Evolutionary conservation across 495 filamentous ascomycete species (phyloP).

Genomic region (Podospora pseudoanserina): DNA sequence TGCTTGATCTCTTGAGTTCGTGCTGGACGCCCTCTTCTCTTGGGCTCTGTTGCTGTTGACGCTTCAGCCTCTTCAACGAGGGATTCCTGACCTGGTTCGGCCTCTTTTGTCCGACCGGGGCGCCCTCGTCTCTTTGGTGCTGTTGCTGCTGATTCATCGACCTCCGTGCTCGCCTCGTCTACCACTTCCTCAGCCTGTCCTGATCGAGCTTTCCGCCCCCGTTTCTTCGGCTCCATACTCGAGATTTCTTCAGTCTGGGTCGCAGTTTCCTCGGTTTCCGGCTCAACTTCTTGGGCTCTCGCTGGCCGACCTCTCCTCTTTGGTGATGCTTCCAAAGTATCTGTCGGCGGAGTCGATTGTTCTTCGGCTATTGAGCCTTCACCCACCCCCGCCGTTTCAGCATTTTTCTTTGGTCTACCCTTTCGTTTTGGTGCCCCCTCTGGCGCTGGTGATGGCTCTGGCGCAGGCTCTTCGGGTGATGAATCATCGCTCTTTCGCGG

Average conservation of each 20-base stretch:
- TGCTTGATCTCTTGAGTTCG: constrained; percentile 12
- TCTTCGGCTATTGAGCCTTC: background rate
- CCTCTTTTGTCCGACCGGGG: constrained; percentile 1
- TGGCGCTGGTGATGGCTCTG: background rate
- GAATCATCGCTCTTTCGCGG: constrained; percentile 15
- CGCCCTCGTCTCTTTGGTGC: constrained; percentile 23
- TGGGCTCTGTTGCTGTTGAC: background rate
- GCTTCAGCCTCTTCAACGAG: background rate
- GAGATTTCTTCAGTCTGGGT: background rate
- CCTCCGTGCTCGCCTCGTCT: background rate
- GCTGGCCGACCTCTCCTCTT: background rate
- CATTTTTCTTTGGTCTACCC: background rate
- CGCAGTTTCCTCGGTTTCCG: background rate
- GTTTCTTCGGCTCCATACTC: background rate
- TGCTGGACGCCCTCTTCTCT: constrained; percentile 24
- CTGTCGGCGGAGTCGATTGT: background rate
- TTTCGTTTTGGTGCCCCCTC: constrained; percentile 4
- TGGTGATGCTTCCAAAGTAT: background rate
- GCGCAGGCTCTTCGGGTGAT: background rate
- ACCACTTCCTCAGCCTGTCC: background rate
- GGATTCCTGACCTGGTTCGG: background rate
- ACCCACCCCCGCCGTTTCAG: background rate
- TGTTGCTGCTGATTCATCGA: background rate
- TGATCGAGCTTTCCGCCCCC: background rate
- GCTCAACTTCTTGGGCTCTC: background rate